Base-by-base conservation (phyloP, 352 stramenopile genomes). In the Globisporangium camurandrum region DNA sequence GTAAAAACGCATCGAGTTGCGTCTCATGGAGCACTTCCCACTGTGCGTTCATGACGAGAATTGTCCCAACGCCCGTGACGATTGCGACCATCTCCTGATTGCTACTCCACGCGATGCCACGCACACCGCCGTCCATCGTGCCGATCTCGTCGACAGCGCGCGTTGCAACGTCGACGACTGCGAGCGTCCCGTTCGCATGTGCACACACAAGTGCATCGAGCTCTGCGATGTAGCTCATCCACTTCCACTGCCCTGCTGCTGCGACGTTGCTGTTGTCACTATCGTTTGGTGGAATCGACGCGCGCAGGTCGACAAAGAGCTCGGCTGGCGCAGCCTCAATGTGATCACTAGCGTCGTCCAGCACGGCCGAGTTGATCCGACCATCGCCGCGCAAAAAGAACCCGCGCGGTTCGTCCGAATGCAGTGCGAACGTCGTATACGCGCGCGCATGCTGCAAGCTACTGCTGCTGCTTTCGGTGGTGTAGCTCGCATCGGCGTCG, bases 21-120 rank as follows among this genome's bases (percentile, higher is more conserved):
- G 62, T 78, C 64, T 92, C 81, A 22, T 86, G 59, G 10, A 92
- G 62, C 48, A 88, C 76, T 22, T 89, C 71, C 81, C 81, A 92
- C 38, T 81, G 67, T 20, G 79, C 73, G 55, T 72, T 89, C 75
- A 92, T 86, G 16, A 86, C 57, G 34, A 92, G 23, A n/a, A 92
- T 47, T 9, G 71, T 58, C 1, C 77, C 74, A 12, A 69, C 66
- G 24, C 77, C 76, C 1, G 81, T 89, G 26, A 66, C 64, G 19
- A 92, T 45, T 8, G 78, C 74, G 44, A 92, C 40, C 54, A 72
- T 75, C 44, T 87, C 81, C 50, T 92, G 75, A 45, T 79, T 83
- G 46, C 51, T 66, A 49, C 69, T 89, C 77, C 77, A 92, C 0
- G 71, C 69, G 31, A 92, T 49, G 20, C 59, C 71, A 27, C 71